These are phyloP conservation scores for Trypanosoma congolense DNA, from an alignment of 208 protist species.

Conservation along the genomic window DNA sequence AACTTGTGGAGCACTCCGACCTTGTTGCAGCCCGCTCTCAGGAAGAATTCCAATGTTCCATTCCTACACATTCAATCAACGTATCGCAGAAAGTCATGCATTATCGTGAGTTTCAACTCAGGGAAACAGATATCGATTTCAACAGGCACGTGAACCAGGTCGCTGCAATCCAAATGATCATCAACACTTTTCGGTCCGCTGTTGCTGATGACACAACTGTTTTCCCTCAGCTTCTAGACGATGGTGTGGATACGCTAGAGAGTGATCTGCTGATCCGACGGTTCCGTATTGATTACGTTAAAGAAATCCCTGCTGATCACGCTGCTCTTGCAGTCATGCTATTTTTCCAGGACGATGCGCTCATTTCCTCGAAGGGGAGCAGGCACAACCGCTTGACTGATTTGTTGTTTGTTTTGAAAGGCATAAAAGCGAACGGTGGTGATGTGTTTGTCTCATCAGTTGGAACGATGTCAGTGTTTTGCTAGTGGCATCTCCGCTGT, in stretches of 20 bases:
- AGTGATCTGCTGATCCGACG: slow-evolving; percentile 45
- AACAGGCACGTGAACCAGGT: slow-evolving; percentile 77
- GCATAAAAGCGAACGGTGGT: slow-evolving; percentile 9
- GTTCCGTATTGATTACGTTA: slow-evolving; percentile 69
- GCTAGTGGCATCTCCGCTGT: too few species aligned
- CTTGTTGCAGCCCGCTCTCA: slow-evolving; percentile 3
- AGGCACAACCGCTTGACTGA: slow-evolving; percentile 20
- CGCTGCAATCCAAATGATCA: slow-evolving; percentile 38
- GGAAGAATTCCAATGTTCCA: neutral
- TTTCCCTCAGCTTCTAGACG: slow-evolving; percentile 25
- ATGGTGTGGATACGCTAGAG: slow-evolving; percentile 21
- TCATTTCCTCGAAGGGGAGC: slow-evolving; percentile 11
- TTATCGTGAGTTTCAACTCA: slow-evolving; percentile 29
- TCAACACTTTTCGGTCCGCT: slow-evolving; percentile 51
- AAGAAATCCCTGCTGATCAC: slow-evolving; percentile 45
- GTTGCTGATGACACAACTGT: slow-evolving; percentile 22
- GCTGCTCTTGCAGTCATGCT: slow-evolving; percentile 25
- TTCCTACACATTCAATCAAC: slow-evolving; percentile 4
- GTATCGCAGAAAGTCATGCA: slow-evolving; percentile 9
- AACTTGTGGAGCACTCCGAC: neutral
- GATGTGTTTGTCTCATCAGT: slow-evolving; percentile 32
- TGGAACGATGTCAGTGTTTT: slow-evolving; percentile 27
- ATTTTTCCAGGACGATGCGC: slow-evolving; percentile 15
- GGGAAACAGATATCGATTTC: slow-evolving; percentile 71
- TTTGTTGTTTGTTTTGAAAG: slow-evolving; percentile 41